Conservation (phyloP, 495 filamentous ascomycete species). For the Rhizodiscina lignyota region DNA sequence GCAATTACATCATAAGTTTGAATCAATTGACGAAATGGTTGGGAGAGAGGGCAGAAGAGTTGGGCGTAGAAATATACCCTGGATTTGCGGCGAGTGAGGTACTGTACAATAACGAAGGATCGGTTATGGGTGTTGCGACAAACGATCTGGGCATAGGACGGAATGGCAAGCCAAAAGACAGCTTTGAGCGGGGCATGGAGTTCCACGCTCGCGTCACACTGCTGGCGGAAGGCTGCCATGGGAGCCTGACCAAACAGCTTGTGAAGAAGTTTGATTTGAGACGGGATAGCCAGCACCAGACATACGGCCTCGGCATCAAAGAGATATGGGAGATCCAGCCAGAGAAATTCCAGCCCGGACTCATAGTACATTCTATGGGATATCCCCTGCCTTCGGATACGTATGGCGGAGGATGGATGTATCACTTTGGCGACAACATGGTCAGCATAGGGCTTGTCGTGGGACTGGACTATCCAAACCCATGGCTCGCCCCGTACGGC, state of each 20-base stretch:
- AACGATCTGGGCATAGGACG: constrained; percentile 80
- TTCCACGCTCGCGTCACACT: constrained; percentile 89
- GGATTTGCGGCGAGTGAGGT: constrained; percentile 92
- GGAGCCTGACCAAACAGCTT: constrained; percentile 88
- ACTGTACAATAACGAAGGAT: constrained; percentile 71
- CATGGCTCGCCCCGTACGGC: constrained; percentile 86
- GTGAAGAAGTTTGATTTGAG: constrained; percentile 89
- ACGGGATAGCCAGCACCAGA: constrained; percentile 78
- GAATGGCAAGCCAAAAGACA: constrained; percentile 70
- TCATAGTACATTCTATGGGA: constrained; percentile 82
- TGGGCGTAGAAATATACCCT: constrained; percentile 96
- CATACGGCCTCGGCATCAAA: constrained; percentile 87
- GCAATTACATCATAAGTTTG: constrained; percentile 92
- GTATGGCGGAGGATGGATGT: constrained; percentile 96
- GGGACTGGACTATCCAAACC: constrained; percentile 90
- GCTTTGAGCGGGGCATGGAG: constrained; percentile 96
- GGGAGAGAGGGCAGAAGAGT: constrained; percentile 81
- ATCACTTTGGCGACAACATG: constrained; percentile 95
- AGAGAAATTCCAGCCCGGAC: constrained; percentile 76
- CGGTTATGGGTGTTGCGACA: constrained; percentile 86
- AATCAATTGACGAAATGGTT: constrained; percentile 93
- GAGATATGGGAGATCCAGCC: constrained; percentile 96
- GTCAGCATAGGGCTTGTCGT: constrained; percentile 89
- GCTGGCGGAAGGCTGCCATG: constrained; percentile 94
- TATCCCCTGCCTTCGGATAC: constrained; percentile 80